phyloP scores from a whole-genome alignment of 805 yeast species.

The Wickerhamiella occidentalis region DNA sequence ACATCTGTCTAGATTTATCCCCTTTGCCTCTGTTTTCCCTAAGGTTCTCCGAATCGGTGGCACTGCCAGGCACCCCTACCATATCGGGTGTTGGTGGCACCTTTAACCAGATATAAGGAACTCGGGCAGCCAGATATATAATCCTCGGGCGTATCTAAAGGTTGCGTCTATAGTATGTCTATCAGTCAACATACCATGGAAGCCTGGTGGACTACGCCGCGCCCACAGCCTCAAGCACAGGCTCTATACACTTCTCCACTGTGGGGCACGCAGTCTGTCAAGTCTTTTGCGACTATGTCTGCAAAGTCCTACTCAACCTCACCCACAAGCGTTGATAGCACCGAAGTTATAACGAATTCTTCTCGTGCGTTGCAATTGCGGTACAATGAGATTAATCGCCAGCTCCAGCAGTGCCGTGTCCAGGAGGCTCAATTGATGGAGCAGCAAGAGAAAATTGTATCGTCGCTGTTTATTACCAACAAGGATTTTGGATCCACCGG shows the following conservation, averaged over 20 bases:
- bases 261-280: slow-evolving; percentile 2
- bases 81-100: background rate
- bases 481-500: background rate
- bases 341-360: background rate
- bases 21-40: too few relatives aligned
- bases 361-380: slow-evolving; percentile 5
- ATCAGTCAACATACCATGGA: background rate
- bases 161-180: background rate
- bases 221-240: background rate
- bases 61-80: background rate
- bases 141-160: background rate
- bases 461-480: background rate
- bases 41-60: background rate
- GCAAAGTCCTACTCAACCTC: background rate
- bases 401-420: slow-evolving; percentile 9
- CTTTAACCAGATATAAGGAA: background rate
- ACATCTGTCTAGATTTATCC: too few relatives aligned
- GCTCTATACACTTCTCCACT: background rate
- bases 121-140: background rate
- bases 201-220: slow-evolving; percentile 8
- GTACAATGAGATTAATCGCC: slow-evolving; percentile 1
- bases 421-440: slow-evolving; percentile 2
- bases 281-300: background rate
- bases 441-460: background rate
- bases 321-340: background rate